These are phyloP conservation scores for Orbilia javanica DNA, from an alignment of 2,329 filamentous ascomycete species.

Conservation along the genomic window DNA sequence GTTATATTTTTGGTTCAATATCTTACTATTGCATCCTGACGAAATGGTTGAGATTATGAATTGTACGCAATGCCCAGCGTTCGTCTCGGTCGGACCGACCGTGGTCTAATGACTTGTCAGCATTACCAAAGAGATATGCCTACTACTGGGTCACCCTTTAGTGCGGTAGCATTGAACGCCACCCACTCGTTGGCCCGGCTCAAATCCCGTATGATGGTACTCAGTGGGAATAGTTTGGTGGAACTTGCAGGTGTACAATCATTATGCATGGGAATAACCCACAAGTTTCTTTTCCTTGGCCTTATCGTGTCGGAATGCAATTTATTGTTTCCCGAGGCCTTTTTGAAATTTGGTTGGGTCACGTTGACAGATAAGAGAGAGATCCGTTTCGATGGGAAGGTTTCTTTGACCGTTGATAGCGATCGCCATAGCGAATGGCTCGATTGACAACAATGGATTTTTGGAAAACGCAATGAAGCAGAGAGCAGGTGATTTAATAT, in stretches of 20 bases:
- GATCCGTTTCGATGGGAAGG: too few species aligned
- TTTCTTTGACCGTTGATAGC: too few species aligned
- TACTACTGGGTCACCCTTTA: background rate
- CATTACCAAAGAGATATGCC: background rate
- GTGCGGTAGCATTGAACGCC: conserved; percentile 9
- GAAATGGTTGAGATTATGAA: background rate
- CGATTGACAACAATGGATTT: background rate
- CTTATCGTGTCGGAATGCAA: background rate
- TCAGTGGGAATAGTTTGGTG: background rate
- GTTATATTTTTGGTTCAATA: background rate
- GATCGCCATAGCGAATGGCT: background rate
- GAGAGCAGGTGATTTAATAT: background rate
- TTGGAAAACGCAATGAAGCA: background rate
- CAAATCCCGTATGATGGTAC: background rate
- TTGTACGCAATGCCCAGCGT: background rate
- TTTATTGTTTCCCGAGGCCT: background rate
- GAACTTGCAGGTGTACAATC: background rate
- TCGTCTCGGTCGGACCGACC: background rate
- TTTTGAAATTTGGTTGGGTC: background rate
- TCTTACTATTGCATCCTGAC: background rate
- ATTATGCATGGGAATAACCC: background rate
- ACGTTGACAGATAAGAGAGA: background rate
- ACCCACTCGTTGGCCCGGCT: background rate
- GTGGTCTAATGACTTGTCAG: conserved; percentile 1
- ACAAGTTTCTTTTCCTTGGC: background rate